Base-by-base conservation (phyloP, 1,284 basidiomycete species). In the Exobasidium cylindrosporum region DNA sequence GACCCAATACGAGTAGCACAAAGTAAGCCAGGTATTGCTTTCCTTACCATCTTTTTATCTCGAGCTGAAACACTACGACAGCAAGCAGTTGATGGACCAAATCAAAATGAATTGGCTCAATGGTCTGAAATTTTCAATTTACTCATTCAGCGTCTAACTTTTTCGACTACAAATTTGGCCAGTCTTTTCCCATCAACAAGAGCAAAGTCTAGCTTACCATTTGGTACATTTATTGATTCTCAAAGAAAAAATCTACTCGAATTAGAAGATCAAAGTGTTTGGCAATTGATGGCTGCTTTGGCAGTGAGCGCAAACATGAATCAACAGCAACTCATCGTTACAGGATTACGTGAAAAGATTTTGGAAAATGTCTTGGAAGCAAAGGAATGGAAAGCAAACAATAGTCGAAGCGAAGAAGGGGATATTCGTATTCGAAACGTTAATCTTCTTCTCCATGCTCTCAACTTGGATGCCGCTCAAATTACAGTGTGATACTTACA, bases 21-120 rank as follows among this genome's bases (percentile, higher is more conserved):
- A 57, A 77, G 69, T 5, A 72, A 96, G 88, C 92, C 96, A 57
- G 96, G 95, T 32, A 84, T 97, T 29, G 92, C 93, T 6, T 85
- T 98, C 57, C 84, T 97, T 65, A 98, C 94, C 0, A 85, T 96
- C 55, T 89, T 98, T 79, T 83, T 98, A 61, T 94, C 90, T 64
- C 87, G 92, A 47, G 94, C 93, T 11, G 92, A 95, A 80, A 86
- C 90, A 28, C 87, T 98, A 70, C 90, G 91, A 76, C 89, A 94
- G 59, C 40, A 43, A 11, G 61, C 61, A 11, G 66, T 63, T 1
- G 58, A 61, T n/a, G 69, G 61, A 1, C 66, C 67, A 63, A 84
- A 87, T 1, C 73, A 85, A 1, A 88, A 88, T 60, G 94, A 97
- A 70, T 83, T 89, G 57, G 85, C 89, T 59, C 88, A 92, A 83